These are phyloP conservation scores for Aspergillus terreus DNA, from an alignment of 2,329 filamentous ascomycete species.

Conservation along the genomic window DNA sequence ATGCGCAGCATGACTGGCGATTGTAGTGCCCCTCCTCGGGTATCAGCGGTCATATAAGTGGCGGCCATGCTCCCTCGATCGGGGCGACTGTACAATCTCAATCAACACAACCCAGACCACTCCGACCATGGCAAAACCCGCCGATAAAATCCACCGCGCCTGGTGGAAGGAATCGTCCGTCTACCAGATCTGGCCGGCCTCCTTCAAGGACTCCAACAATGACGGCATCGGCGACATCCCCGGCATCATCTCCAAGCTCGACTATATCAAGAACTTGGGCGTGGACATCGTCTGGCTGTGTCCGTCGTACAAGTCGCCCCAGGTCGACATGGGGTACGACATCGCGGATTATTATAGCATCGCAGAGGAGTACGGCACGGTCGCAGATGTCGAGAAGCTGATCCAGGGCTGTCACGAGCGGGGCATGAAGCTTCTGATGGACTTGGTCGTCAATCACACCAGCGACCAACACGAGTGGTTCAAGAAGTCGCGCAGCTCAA, in stretches of 20 bases:
- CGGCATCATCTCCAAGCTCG: constrained; percentile 61
- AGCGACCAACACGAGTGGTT: constrained; percentile 71
- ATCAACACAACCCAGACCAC: background rate
- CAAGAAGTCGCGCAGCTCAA: constrained; percentile 60
- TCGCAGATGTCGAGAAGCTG: constrained; percentile 62
- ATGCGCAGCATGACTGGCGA: background rate
- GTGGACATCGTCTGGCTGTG: constrained; percentile 59
- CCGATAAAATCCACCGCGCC: constrained; percentile 6
- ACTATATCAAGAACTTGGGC: constrained; percentile 61
- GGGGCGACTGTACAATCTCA: background rate
- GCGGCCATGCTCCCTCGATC: background rate
- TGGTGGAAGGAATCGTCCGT: constrained; percentile 59
- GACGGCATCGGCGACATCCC: constrained; percentile 62
- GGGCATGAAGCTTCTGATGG: constrained; percentile 68
- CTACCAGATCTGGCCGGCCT: constrained; percentile 59
- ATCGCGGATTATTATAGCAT: constrained; percentile 62
- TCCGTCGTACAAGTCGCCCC: constrained; percentile 50
- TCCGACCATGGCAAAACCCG: background rate
- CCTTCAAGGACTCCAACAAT: constrained; percentile 50
- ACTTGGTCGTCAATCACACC: constrained; percentile 76
- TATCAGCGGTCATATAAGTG: background rate
- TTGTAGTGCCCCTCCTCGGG: background rate
- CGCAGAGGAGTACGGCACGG: constrained; percentile 62
- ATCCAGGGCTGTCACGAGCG: constrained; percentile 58
- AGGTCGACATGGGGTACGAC: constrained; percentile 54